Base-by-base conservation (phyloP, 2,329 filamentous ascomycete genomes). In the Thielaviopsis ethacetica region DNA sequence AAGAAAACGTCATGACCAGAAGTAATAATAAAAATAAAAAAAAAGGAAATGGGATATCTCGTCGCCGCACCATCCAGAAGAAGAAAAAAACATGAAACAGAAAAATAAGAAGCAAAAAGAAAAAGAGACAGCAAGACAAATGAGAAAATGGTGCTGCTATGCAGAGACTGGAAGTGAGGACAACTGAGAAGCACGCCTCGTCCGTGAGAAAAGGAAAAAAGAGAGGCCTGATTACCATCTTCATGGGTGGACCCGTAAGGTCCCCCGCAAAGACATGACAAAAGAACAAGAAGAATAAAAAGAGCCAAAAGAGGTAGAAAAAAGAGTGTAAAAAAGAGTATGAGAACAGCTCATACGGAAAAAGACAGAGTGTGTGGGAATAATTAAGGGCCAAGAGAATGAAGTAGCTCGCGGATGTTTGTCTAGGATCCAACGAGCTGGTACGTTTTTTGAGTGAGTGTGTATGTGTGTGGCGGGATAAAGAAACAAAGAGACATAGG, bases 1-100 rank as follows among this genome's bases (percentile, higher is more conserved):
- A 61, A 50, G 27, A 55, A 54, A 44, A 54, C 22, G 19, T 30
- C 19, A 41, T 52, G 38, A 21, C 5, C 15, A 51, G 47, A 54
- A 54, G 38, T 30, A 54, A 41, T 51, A 59, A 27, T 38, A 51
- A 52, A 59, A 59, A 49, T 55, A 59, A 17, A 17, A 41, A 54
- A 58, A 21, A 53, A 53, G 49, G 21, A 21, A 22, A 38, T 44
- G 27, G 19, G n/a, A 21, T 38, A 24, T 22, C 22, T 34, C 30
- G 7, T 34, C 30, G 30, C 30, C 30, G 30, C 30, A 34, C 50
- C 15, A 17, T 22, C 10, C 27, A 26, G 7, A 13, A 53, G 26
- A 53, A 53, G 7, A 26, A 30, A 9, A n/a, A 24, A 27, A 53
- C 26, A 57, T 49, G 26, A 57, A 53, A 24, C 22, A 41, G 41